Evolutionary conservation across 495 filamentous ascomycete genomes (phyloP), one percentile per base, ranked within the genome.

Genomic region (Neurospora intermedia): DNA sequence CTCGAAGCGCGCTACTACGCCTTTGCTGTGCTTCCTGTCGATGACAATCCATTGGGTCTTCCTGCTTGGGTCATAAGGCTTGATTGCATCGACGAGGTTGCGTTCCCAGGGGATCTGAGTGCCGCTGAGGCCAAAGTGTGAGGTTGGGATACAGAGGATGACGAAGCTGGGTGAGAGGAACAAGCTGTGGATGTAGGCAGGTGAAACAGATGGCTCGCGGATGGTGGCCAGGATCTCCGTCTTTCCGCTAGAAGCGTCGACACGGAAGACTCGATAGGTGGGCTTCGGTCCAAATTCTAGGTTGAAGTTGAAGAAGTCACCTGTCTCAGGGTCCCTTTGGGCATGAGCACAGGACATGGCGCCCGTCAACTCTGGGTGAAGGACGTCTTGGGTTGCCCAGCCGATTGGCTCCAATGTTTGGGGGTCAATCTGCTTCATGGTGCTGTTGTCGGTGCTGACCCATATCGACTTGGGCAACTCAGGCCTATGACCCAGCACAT

Each of bases 291-390:
- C 83, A 54, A 82, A 40, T 0, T 85, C 87, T 43, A 93, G 86
- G 77, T 94, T 94, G 82, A 86, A 93, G 77, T 94, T 94, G 83
- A 87, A 93, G n/a, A 92, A 78, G 74, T 94, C 91, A 2, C 93
- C 92, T 0, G 90, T 94, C 0, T 83, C 75, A 0, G 91, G 92
- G 75, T 94, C 91, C 0, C 84, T 83, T n/a, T 89, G 88, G 7
- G 91, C 87, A 78, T 94, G 93, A 4, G 92, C 85, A 27, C 86
- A 88, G 6, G 89, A 86, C 6, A 92, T 73, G 2, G 83, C 87
- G 0, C 93, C 93, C 16, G 84, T 87, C 15, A 96, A 81, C 4
- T 86, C 83, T 0, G 92, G 91, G 74, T 96, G 90, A 10, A 94
- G 81, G 2, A 73, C 74, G 3, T 74, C 70, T 77, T 94, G 93